phyloP scores from a whole-genome alignment of 768 basidiomycete species.

The Naganishia vaughanmartiniae region DNA sequence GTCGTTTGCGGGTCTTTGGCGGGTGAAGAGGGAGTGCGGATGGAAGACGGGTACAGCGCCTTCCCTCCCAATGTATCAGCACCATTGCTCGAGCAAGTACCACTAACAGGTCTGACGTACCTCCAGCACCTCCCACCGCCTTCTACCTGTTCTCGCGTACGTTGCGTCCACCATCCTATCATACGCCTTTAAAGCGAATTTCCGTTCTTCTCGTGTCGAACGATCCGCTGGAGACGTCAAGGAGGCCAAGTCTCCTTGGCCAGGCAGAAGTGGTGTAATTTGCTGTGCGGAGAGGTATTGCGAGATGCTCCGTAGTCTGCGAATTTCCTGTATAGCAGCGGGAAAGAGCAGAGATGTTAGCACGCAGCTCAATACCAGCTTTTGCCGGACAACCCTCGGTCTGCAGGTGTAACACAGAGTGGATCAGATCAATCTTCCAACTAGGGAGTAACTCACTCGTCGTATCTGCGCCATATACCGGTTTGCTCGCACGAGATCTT shows the following conservation, averaged over 20 bases:
- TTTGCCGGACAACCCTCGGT: too few relatives aligned
- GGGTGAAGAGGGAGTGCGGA: not conserved
- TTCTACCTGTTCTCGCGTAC: conserved; percentile 4
- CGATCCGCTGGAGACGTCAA: not conserved
- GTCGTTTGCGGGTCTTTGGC: not conserved
- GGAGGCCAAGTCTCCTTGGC: not conserved
- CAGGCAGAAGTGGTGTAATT: not conserved
- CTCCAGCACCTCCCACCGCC: conserved; percentile 7
- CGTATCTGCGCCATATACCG: conserved; percentile 7
- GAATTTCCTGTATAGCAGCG: not conserved
- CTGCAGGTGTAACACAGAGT: not conserved
- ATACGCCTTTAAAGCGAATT: not conserved
- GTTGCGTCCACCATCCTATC: not conserved
- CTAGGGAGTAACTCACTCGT: not conserved
- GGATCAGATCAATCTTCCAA: not conserved
- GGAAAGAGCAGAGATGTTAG: not conserved
- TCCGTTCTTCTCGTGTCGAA: not conserved
- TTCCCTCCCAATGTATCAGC: not conserved
- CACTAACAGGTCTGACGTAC: not conserved
- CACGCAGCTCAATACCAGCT: not conserved
- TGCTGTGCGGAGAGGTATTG: not conserved
- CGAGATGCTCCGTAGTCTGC: not conserved
- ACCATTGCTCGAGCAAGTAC: not conserved
- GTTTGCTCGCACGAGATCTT: not conserved
- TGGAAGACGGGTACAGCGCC: not conserved